Base-by-base conservation (phyloP, 1,284 basidiomycete genomes). In the Fomitopsis pinicola region DNA sequence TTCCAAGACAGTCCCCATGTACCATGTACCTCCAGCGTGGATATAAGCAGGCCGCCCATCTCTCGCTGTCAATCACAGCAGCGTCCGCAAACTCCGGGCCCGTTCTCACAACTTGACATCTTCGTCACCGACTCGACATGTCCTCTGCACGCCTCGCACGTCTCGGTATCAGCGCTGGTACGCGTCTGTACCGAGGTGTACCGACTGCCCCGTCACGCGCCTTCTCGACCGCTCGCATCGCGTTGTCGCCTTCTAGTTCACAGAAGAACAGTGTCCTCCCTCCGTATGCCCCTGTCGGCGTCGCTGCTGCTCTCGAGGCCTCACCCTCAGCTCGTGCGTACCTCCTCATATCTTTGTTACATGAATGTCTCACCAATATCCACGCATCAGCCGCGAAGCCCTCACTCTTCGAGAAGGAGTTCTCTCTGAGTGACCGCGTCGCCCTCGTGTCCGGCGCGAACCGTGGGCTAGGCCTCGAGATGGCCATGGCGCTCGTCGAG, bases 401-500 rank as follows among this genome's bases (percentile, higher is more conserved):
- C 9, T 72, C 71, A 30, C 65, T 72, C 80, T 92, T 66, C 87
- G 82, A 69, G 78, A 63, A 88, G 62, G 91, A 92, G 69, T 94
- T 95, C 76, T 82, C 85, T 9, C 82, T 95, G 46, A 77, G 77
- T 15, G 87, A 87, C 67, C 86, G 90, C 28, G 89, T 92, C 15
- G 88, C 84, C 42, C 78, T 94, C 62, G 85, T 94, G 44, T 90
- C 91, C 0, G 91, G 91, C 12, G 93, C 81, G 3, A 91, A 91
- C 68, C 82, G 92, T 55, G 92, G 92, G 1, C 81, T 95, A 9
- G 92, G 93, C 3, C 82, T 95, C 46, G 91, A 92, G 74, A 89
- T 92, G 83, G 91, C 91, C 30, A 79, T 92, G 60, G 84, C 88
- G 5, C 77, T 92, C 45, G 81, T 86, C 50, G 92, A 95, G 76